Evolutionary conservation across 306 rosid species (phyloP).

Genomic region (Vigna trinervia): DNA sequence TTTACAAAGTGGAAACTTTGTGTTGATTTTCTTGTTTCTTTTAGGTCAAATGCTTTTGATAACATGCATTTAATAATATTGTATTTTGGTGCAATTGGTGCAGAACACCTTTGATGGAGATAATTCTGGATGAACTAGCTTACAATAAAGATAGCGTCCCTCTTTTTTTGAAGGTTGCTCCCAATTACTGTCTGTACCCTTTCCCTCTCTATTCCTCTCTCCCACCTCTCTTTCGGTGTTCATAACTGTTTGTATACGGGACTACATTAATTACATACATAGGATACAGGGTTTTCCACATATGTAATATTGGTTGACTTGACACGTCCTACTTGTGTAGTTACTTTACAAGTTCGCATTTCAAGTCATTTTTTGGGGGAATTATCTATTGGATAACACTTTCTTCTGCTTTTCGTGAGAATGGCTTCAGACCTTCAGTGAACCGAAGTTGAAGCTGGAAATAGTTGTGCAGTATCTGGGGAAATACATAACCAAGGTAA

Average conservation of each 20-base stretch:
- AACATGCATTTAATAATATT: slow-evolving; percentile 11
- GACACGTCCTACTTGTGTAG: slow-evolving; percentile 14
- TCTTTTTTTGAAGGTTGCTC: slow-evolving; percentile 78
- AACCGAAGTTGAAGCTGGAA: slow-evolving; percentile 88
- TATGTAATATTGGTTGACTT: slow-evolving; percentile 6
- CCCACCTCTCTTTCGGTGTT: slow-evolving; percentile 19
- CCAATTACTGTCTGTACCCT: slow-evolving; percentile 18
- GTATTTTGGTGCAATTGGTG: slow-evolving; percentile 48
- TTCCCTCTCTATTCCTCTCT: slow-evolving; percentile 13
- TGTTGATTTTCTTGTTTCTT: slow-evolving; percentile 8
- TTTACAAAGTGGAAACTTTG: not conserved
- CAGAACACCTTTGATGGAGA: slow-evolving; percentile 81
- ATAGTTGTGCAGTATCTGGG: slow-evolving; percentile 71
- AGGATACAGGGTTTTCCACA: not conserved
- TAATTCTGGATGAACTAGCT: slow-evolving; percentile 80
- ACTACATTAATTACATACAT: slow-evolving; percentile 10
- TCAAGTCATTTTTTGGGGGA: slow-evolving; percentile 27
- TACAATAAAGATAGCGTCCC: slow-evolving; percentile 62
- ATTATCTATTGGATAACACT: slow-evolving; percentile 34
- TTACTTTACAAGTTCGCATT: slow-evolving; percentile 29
- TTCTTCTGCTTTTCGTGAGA: slow-evolving; percentile 44
- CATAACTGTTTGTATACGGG: slow-evolving; percentile 18
- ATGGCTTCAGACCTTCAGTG: slow-evolving; percentile 61
- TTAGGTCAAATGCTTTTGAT: slow-evolving; percentile 12
- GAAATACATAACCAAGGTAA: slow-evolving; percentile 84